A percentile compares a stretch with the other conserved stretches of the same genome.
phyloP scores from a whole-genome alignment of 495 filamentous ascomycete species.

The Penicillium herquei region DNA sequence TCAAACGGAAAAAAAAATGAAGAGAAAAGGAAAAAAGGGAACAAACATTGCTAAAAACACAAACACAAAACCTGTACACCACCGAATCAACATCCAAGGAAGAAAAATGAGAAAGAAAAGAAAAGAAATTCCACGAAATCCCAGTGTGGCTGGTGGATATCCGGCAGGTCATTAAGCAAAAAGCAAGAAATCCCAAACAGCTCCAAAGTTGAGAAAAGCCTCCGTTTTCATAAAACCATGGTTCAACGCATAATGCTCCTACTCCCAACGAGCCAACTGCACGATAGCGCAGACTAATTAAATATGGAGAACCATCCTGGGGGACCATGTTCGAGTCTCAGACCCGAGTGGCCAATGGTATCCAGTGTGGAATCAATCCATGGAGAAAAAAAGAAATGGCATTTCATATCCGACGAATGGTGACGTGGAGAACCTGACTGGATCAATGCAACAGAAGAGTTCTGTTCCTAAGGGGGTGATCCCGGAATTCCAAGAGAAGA shows the following conservation, averaged over 20 bases:
- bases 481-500: constrained; percentile 10
- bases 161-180: constrained; percentile 20
- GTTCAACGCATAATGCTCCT: constrained; percentile 27
- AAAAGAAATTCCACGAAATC: constrained; percentile 9
- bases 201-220: constrained; percentile 23
- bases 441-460: constrained; percentile 12
- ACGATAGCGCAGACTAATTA: constrained; percentile 23
- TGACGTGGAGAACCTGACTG: constrained; percentile 7
- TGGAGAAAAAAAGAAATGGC: constrained; percentile 10
- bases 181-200: constrained; percentile 25
- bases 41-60: constrained; percentile 21
- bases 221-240: constrained; percentile 27
- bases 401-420: constrained; percentile 19
- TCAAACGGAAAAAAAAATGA: not conserved
- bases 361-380: constrained; percentile 16
- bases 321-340: constrained; percentile 4
- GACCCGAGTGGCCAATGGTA: constrained; percentile 1
- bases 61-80: constrained; percentile 34
- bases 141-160: constrained; percentile 14
- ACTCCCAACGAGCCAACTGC: constrained; percentile 30
- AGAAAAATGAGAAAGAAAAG: constrained; percentile 12
- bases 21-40: constrained; percentile 2
- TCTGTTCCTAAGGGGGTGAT: constrained; percentile 5
- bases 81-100: constrained; percentile 13
- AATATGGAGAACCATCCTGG: constrained; percentile 16